Evolutionary conservation across 768 basidiomycete genomes (phyloP).

Genomic region (Kwoniella dejecticola): DNA sequence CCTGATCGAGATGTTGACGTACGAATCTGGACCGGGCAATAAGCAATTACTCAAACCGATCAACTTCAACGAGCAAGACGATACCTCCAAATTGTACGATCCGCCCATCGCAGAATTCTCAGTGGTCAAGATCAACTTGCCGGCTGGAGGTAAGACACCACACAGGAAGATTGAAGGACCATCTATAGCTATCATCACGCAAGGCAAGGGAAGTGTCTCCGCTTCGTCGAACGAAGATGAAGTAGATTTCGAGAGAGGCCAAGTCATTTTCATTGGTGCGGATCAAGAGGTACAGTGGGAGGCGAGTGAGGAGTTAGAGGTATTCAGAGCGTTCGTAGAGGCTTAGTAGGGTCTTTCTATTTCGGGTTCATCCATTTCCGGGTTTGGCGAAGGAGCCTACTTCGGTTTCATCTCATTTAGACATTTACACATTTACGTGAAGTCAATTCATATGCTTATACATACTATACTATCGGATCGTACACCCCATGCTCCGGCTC

Average conservation of each 20-base stretch:
- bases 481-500: too few relatives aligned
- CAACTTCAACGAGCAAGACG: conserved; percentile 55
- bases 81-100: conserved; percentile 68
- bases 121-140: conserved; percentile 68
- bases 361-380: too few relatives aligned
- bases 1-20: conserved; percentile 82
- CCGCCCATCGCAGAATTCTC: conserved; percentile 94
- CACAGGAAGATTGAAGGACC: conserved; percentile 77
- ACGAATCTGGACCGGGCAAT: conserved; percentile 68
- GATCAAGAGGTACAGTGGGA: conserved; percentile 64
- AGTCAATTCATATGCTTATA: too few relatives aligned
- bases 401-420: too few relatives aligned
- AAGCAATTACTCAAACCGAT: conserved; percentile 71
- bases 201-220: conserved; percentile 66
- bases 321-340: conserved; percentile 71
- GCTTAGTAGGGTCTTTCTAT: conserved; percentile 30
- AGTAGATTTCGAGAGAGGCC: conserved; percentile 64
- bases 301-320: conserved; percentile 55
- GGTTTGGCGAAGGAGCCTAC: too few relatives aligned
- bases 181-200: conserved; percentile 76
- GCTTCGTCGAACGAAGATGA: conserved; percentile 51
- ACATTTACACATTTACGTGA: too few relatives aligned
- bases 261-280: conserved; percentile 81
- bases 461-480: too few relatives aligned
- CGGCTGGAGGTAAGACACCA: conserved; percentile 58